Percentiles rank a stretch among this genome's conserved stretches.
phyloP scores from a whole-genome alignment of 202 grass and related monocot genomes.

The Setaria viridis region DNA sequence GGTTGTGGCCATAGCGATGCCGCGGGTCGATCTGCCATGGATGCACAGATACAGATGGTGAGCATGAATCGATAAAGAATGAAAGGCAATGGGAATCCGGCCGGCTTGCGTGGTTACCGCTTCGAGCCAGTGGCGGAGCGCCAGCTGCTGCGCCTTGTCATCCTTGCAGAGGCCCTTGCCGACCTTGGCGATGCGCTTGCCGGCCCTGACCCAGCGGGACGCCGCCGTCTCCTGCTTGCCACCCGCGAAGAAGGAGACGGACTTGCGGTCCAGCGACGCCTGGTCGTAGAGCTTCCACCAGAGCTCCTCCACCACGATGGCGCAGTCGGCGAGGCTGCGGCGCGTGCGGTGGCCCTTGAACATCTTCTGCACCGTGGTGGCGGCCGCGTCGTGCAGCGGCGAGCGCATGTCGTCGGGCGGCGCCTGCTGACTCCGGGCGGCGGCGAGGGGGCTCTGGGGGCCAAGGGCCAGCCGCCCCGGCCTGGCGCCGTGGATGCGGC shows the following conservation, averaged over 20 bases:
- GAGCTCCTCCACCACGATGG: conserved; percentile 77
- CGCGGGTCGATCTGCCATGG: conserved; percentile 67
- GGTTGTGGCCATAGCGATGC: conserved; percentile 82
- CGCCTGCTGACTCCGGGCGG: conserved; percentile 45
- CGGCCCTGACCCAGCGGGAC: conserved; percentile 66
- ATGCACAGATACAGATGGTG: background rate
- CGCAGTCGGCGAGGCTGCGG: conserved; percentile 78
- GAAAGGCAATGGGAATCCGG: background rate
- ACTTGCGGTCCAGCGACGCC: conserved; percentile 60
- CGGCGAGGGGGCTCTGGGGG: background rate
- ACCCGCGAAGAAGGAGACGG: conserved; percentile 70
- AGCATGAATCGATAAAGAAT: background rate
- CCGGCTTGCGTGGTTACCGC: conserved; percentile 38
- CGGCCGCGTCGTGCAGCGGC: conserved; percentile 59
- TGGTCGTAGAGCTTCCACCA: conserved; percentile 86
- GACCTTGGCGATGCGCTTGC: conserved; percentile 66
- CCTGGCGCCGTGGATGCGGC: conserved; percentile 16
- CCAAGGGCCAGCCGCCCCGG: conserved; percentile 20
- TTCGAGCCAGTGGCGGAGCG: conserved; percentile 79
- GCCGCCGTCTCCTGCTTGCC: conserved; percentile 61
- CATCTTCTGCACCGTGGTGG: conserved; percentile 72
- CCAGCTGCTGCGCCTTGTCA: conserved; percentile 75
- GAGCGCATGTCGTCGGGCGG: background rate
- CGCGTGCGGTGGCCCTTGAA: conserved; percentile 86
- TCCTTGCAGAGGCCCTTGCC: conserved; percentile 80